Evolutionary conservation across 176 grass and related monocot genomes (phyloP).

Genomic region (Alloteropsis semialata): DNA sequence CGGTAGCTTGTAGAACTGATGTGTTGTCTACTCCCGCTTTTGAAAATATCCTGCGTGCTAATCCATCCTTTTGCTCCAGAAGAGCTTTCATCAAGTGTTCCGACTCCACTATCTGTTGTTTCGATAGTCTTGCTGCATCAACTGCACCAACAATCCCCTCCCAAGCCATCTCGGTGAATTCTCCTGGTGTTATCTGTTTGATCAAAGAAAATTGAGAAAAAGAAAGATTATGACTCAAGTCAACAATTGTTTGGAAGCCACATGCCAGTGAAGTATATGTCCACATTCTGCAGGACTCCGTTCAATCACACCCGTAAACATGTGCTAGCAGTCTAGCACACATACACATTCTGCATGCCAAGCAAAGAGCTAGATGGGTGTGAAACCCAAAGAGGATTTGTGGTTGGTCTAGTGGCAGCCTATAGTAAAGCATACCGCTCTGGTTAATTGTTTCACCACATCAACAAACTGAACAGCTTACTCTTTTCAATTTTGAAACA

Average conservation of each 20-base stretch:
- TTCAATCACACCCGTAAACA: background rate
- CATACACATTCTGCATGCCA: background rate
- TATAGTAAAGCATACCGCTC: background rate
- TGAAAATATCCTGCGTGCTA: slow-evolving; percentile 83
- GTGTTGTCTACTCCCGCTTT: slow-evolving; percentile 90
- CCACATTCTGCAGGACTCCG: background rate
- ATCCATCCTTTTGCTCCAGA: slow-evolving; percentile 92
- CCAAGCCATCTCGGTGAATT: slow-evolving; percentile 89
- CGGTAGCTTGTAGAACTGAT: slow-evolving; percentile 64
- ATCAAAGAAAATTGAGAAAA: background rate
- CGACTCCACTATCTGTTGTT: slow-evolving; percentile 83
- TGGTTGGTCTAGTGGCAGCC: background rate
- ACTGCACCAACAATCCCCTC: slow-evolving; percentile 73
- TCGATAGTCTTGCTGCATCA: slow-evolving; percentile 69
- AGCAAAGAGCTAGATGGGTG: background rate
- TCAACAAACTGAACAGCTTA: background rate
- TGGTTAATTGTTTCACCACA: background rate
- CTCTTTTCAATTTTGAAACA: background rate
- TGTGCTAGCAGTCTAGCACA: background rate
- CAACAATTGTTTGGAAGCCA: background rate
- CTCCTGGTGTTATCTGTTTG: slow-evolving; percentile 53
- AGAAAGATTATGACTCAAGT: background rate
- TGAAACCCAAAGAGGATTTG: background rate
- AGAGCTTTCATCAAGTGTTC: slow-evolving; percentile 97
- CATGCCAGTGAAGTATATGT: background rate